Base-by-base conservation (phyloP, 2,329 filamentous ascomycete genomes). In the Hymenoscyphus linearis region DNA sequence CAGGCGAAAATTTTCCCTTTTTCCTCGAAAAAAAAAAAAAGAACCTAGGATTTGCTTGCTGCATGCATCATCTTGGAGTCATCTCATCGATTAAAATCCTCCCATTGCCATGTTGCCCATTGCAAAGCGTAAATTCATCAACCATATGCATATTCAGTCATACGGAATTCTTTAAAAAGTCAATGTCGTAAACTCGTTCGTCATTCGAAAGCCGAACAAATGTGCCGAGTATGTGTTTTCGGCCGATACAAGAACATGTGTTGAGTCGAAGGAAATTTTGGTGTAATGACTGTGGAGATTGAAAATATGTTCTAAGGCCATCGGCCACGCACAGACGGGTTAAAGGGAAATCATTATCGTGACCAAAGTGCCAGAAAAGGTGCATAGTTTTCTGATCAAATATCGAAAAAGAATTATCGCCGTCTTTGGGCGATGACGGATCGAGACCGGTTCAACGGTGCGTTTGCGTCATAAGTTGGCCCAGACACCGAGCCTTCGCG, bases 401-500 rank as follows among this genome's bases (percentile, higher is more conserved):
- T 59, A 55, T 18, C 18, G 34, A 34, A 37, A 34, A 57, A 26
- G 27, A 52, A 44, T 63, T 66, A 73, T 66, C 72, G 70, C 40
- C 72, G 71, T 62, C 71, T 66, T 65, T 76, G 74, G 35, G 76
- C 72, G 60, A 82, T 75, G 25, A 77, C 73, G 2, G 80, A 76
- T 37, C 78, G 74, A 58, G 80, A 74, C 64, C 80, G 79, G 65
- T 73, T 79, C 71, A 82, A 59, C 40, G 66, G 75, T 18, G 77
- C 68, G 55, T 35, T 35, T 22, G 26, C 16, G 36, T 84, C 80
- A 68, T 82, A 84, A 18, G 73, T 74, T 25, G 81, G 76, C 25
- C 77, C 69, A n/a, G 81, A 76, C n/a, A 82, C 78, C 2, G 79
- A 76, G 12, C 80, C 77, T 68, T 90, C 86, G 65, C 85, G 82